These are phyloP conservation scores for Tilletiopsis washingtonensis DNA, from an alignment of 1,284 basidiomycete genomes.

Conservation along the genomic window DNA sequence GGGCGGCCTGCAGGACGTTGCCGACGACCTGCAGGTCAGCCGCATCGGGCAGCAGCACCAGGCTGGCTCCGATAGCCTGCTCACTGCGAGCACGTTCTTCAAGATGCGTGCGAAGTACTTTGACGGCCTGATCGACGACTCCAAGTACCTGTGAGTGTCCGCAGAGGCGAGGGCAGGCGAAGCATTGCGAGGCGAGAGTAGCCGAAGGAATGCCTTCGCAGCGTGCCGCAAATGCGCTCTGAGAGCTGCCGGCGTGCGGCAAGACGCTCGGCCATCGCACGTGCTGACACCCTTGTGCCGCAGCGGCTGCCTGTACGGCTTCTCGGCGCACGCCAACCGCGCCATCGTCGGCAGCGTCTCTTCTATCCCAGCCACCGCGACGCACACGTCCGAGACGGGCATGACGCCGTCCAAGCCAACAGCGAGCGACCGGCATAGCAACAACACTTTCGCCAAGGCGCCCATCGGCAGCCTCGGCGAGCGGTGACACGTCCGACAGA, in stretches of 20 bases:
- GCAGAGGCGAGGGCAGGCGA: background rate
- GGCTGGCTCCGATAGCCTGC: constrained; percentile 87
- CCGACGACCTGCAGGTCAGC: constrained; percentile 80
- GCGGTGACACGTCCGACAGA: no score
- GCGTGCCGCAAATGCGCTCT: background rate
- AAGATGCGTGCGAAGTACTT: constrained; percentile 89
- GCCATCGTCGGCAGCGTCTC: background rate
- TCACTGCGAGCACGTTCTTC: constrained; percentile 91
- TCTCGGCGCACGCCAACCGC: constrained; percentile 18
- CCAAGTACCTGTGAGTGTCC: constrained; percentile 28
- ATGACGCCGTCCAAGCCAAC: background rate
- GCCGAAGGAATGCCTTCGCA: background rate
- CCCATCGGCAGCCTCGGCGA: background rate
- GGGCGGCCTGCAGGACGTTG: constrained; percentile 90
- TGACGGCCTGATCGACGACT: constrained; percentile 66
- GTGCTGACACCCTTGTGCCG: background rate
- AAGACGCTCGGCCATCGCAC: background rate
- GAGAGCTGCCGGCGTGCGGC: no score
- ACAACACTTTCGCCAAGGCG: background rate
- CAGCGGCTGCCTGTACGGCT: constrained; percentile 39
- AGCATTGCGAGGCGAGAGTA: background rate
- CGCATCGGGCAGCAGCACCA: constrained; percentile 89
- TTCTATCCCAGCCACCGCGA: background rate
- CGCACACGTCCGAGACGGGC: background rate
- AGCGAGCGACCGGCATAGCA: background rate